phyloP scores from a whole-genome alignment of 352 stramenopile genomes.

The Globisporangium cystogenes region DNA sequence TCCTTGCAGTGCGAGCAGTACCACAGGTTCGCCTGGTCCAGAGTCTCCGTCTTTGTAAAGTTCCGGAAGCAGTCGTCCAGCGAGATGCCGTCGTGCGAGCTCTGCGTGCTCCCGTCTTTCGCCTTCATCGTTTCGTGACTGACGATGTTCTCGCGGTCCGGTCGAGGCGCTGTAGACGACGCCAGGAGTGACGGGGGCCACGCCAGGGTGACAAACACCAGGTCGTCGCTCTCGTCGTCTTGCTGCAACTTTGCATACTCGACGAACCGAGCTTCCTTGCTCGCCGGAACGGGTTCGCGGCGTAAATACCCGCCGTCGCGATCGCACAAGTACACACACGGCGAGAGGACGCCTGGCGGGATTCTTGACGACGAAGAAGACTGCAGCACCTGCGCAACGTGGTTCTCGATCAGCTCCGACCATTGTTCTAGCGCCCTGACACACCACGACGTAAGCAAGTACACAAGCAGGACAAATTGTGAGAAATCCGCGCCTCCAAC shows the following conservation, averaged over 20 bases:
- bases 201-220: slow-evolving; percentile 49
- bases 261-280: slow-evolving; percentile 34
- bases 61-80: slow-evolving; percentile 82
- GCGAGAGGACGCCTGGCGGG: slow-evolving; percentile 32
- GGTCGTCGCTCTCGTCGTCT: slow-evolving; percentile 31
- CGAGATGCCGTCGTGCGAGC: slow-evolving; percentile 32
- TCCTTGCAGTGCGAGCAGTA: slow-evolving; percentile 80
- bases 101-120: slow-evolving; percentile 11
- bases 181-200: slow-evolving; percentile 44
- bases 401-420: slow-evolving; percentile 36
- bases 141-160: slow-evolving; percentile 45
- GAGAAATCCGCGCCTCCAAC: neutral
- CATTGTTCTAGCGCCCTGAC: slow-evolving; percentile 48
- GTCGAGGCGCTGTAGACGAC: slow-evolving; percentile 29
- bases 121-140: slow-evolving; percentile 44
- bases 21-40: slow-evolving; percentile 83
- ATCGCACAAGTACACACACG: slow-evolving; percentile 48
- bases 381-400: slow-evolving; percentile 28
- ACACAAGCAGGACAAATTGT: neutral
- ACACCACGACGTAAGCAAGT: neutral
- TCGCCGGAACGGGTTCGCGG: slow-evolving; percentile 39
- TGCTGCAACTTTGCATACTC: slow-evolving; percentile 40
- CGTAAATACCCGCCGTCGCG: slow-evolving; percentile 48
- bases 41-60: slow-evolving; percentile 75
- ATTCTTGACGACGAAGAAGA: slow-evolving; percentile 25